A percentile compares a stretch with the other conserved stretches of the same genome.
Conservation (phyloP, 495 filamentous ascomycete species). For the Xylaria intraflava region DNA sequence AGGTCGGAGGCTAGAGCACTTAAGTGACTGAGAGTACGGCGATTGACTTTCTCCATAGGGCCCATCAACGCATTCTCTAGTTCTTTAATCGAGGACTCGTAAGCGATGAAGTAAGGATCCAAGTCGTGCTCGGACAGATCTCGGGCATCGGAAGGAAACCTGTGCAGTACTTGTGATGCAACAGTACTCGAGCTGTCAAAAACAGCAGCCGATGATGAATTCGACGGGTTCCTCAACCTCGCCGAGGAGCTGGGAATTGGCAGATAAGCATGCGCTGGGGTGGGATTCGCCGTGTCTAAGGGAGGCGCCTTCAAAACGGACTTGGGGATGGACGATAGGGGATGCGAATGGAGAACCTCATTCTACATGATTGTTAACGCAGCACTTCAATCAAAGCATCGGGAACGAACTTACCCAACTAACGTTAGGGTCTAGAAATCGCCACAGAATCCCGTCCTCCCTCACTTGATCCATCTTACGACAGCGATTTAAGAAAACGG, state of each 20-base stretch:
- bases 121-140: constrained; percentile 80
- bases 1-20: constrained; percentile 78
- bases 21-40: constrained; percentile 77
- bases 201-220: constrained; percentile 30
- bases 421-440: constrained; percentile 92
- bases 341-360: constrained; percentile 85
- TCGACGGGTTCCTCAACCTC: constrained; percentile 62
- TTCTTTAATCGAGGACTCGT: constrained; percentile 80
- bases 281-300: constrained; percentile 84
- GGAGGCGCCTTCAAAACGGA: constrained; percentile 89
- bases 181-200: constrained; percentile 47
- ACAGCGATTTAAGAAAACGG: constrained; percentile 90
- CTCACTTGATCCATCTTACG: constrained; percentile 86
- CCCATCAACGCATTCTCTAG: constrained; percentile 81
- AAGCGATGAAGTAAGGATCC: constrained; percentile 90
- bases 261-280: constrained; percentile 79
- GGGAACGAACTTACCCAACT: constrained; percentile 71
- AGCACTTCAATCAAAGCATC: not conserved
- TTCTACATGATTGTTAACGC: constrained; percentile 52
- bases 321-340: constrained; percentile 86
- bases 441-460: constrained; percentile 94
- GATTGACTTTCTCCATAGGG: constrained; percentile 91
- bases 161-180: constrained; percentile 56
- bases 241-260: constrained; percentile 79
- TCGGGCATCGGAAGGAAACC: constrained; percentile 75